These are phyloP conservation scores for Lolium rigidum DNA, from an alignment of 176 grass and related monocot species.

Conservation along the genomic window DNA sequence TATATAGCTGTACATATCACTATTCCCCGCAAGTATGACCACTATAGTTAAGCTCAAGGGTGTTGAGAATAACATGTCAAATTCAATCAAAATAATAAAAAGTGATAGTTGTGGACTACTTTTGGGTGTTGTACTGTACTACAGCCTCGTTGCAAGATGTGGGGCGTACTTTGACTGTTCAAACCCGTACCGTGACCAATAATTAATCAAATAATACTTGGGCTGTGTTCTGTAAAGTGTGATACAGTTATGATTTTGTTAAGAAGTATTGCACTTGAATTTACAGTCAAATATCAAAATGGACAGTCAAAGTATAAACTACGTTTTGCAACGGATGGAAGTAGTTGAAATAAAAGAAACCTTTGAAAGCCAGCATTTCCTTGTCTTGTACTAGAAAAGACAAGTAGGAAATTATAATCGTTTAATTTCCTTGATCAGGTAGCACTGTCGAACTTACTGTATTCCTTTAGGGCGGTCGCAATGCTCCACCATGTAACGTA, in stretches of 20 bases:
- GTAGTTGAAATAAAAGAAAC: background rate
- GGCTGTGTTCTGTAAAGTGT: background rate
- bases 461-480: background rate
- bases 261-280: background rate
- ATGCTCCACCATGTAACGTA: no score
- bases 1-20: background rate
- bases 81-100: background rate
- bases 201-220: background rate
- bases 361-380: background rate
- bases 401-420: background rate
- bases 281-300: background rate
- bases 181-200: background rate
- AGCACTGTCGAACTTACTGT: background rate
- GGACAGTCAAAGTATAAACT: background rate
- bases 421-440: background rate
- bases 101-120: background rate
- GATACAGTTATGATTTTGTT: background rate
- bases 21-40: background rate
- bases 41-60: background rate
- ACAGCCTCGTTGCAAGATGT: background rate
- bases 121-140: conserved; percentile 2
- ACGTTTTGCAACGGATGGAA: background rate
- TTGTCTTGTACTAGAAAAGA: background rate
- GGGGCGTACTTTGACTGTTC: background rate
- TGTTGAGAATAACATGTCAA: background rate